Conservation (phyloP, 352 stramenopile genomes). For the Phytophthora lateralis region DNA sequence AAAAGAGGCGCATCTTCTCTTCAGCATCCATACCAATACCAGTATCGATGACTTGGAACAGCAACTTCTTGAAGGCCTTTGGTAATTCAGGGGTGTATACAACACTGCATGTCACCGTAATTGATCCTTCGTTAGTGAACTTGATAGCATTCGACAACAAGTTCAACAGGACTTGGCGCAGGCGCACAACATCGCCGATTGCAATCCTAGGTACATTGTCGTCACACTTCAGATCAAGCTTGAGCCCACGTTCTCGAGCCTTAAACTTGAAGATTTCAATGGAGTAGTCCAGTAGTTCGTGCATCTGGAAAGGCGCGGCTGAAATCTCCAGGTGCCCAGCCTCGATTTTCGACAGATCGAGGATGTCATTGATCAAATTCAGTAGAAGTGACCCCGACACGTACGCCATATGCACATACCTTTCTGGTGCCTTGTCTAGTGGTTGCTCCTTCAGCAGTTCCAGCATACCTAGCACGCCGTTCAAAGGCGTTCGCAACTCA, state of each 20-base stretch:
- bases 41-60: conserved; percentile 89
- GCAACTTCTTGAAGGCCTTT: conserved; percentile 66
- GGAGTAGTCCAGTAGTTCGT: conserved; percentile 85
- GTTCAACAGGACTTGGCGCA: conserved; percentile 84
- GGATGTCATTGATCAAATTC: conserved; percentile 92
- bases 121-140: conserved; percentile 84
- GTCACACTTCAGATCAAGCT: conserved; percentile 76
- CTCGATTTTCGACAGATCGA: conserved; percentile 94
- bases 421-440: conserved; percentile 61
- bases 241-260: conserved; percentile 83
- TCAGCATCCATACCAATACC: conserved; percentile 82
- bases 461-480: conserved; percentile 84
- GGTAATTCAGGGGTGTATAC: conserved; percentile 70
- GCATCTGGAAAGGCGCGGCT: conserved; percentile 80
- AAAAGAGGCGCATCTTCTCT: conserved; percentile 84
- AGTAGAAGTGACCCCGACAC: conserved; percentile 87
- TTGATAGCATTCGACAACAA: conserved; percentile 89
- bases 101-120: conserved; percentile 78
- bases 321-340: conserved; percentile 91
- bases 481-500: conserved; percentile 81
- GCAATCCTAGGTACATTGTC: conserved; percentile 67
- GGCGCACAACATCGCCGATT: conserved; percentile 78
- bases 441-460: conserved; percentile 83
- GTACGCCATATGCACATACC: conserved; percentile 88
- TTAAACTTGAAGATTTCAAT: conserved; percentile 93